A percentile compares a stretch with the other conserved stretches of the same genome.
Evolutionary conservation across 306 rosid genomes (phyloP).

Genomic region (Notholithocarpus densiflorus): DNA sequence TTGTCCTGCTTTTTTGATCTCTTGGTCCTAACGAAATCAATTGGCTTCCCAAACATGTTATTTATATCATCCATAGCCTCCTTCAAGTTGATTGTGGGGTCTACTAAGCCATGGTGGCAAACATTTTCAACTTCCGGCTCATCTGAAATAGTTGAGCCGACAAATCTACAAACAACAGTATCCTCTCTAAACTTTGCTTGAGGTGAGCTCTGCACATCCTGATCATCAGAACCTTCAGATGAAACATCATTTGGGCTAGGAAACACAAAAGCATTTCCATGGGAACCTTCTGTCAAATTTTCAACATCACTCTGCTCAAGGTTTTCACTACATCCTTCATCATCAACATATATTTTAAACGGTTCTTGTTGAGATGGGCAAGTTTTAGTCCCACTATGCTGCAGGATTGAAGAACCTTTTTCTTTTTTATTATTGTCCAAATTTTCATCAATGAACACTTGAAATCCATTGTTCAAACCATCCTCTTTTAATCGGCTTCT

Average conservation of each 20-base stretch:
- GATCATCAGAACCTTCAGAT: conserved; percentile 42
- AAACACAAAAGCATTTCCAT: conserved; percentile 46
- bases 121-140: conserved; percentile 87
- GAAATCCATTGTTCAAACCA: conserved; percentile 31
- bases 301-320: conserved; percentile 22
- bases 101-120: conserved; percentile 95
- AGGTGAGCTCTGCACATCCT: conserved; percentile 33
- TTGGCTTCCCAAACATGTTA: conserved; percentile 94
- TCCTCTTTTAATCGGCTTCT: conserved; percentile 31
- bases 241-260: conserved; percentile 56
- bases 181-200: conserved; percentile 76
- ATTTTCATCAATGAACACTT: conserved; percentile 63
- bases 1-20: conserved; percentile 59
- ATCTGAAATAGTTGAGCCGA: conserved; percentile 78
- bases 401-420: conserved; percentile 29
- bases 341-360: conserved; percentile 69
- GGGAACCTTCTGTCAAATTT: conserved; percentile 41
- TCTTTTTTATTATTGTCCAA: conserved; percentile 28
- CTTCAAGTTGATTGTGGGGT: conserved; percentile 88
- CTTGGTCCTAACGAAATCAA: conserved; percentile 67
- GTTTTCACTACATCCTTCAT: conserved; percentile 35
- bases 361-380: conserved; percentile 46
- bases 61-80: conserved; percentile 97
- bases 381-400: conserved; percentile 29
- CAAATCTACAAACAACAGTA: conserved; percentile 82